A percentile compares a stretch with the other conserved stretches of the same genome.
These are phyloP conservation scores for Kodamaea kakaduensis DNA, from an alignment of 805 yeast species.

Conservation along the genomic window DNA sequence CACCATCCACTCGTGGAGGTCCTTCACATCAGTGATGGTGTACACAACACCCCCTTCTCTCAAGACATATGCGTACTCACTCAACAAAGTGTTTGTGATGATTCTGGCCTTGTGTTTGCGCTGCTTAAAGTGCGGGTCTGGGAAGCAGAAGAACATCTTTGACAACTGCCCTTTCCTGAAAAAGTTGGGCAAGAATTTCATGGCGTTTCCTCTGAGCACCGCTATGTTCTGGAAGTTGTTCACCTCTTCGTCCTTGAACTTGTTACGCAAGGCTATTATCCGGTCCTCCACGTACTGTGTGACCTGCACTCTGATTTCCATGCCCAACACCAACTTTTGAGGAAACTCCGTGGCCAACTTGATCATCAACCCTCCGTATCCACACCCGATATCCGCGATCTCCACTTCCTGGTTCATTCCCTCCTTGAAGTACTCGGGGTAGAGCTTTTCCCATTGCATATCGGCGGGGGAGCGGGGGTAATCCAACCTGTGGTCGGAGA, in stretches of 20 bases:
- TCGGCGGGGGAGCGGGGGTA: conserved; percentile 76
- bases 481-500: conserved; percentile 88
- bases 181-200: conserved; percentile 95
- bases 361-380: conserved; percentile 87
- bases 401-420: conserved; percentile 56
- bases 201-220: conserved; percentile 91
- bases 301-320: conserved; percentile 98
- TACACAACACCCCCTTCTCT: conserved; percentile 84
- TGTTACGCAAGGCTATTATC: conserved; percentile 78
- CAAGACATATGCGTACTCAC: conserved; percentile 90
- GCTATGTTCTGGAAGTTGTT: conserved; percentile 74
- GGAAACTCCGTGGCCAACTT: conserved; percentile 78
- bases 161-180: conserved; percentile 76
- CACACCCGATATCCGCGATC: conserved; percentile 96
- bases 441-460: conserved; percentile 84
- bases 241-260: conserved; percentile 30
- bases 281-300: conserved; percentile 96
- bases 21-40: conserved; percentile 94
- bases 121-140: conserved; percentile 98
- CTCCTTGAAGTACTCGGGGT: conserved; percentile 55
- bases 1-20: conserved; percentile 95
- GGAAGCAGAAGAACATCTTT: conserved; percentile 96
- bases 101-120: conserved; percentile 97
- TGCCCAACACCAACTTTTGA: conserved; percentile 74
- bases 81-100: conserved; percentile 78